Conservation (phyloP, 2,329 filamentous ascomycete genomes). For the Trichothecium roseum region DNA sequence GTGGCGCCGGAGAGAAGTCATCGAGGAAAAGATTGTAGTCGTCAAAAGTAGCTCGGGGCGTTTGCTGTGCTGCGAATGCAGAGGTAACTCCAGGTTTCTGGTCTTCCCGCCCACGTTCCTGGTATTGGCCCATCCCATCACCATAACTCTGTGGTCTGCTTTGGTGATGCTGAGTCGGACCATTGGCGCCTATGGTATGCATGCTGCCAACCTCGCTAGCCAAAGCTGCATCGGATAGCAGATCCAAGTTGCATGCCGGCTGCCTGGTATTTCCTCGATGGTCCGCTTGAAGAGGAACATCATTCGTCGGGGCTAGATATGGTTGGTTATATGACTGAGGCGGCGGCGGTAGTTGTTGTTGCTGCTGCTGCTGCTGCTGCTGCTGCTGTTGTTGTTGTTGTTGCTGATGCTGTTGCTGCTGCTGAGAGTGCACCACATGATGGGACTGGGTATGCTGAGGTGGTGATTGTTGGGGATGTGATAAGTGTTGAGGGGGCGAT, state of each 20-base stretch:
- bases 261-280: slow-evolving; percentile 33
- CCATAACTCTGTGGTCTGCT: slow-evolving; percentile 38
- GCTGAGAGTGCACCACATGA: slow-evolving; percentile 5
- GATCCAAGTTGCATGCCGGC: slow-evolving; percentile 44
- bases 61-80: slow-evolving; percentile 20
- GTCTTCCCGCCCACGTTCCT: slow-evolving; percentile 38
- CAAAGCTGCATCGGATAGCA: slow-evolving; percentile 49
- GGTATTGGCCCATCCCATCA: slow-evolving; percentile 33
- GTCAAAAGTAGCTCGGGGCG: slow-evolving; percentile 30
- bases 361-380: slow-evolving; percentile 4
- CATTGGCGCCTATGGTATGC: slow-evolving; percentile 37
- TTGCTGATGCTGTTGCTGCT: slow-evolving; percentile 10
- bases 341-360: slow-evolving; percentile 13
- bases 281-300: slow-evolving; percentile 33
- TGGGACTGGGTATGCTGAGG: slow-evolving; percentile 13
- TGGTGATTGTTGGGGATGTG: slow-evolving; percentile 7
- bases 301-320: slow-evolving; percentile 12
- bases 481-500: slow-evolving; percentile 9
- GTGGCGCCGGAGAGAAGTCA: slow-evolving; percentile 42
- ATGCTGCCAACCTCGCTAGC: slow-evolving; percentile 44
- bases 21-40: slow-evolving; percentile 51
- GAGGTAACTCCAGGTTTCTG: slow-evolving; percentile 26
- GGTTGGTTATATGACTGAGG: slow-evolving; percentile 19
- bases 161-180: slow-evolving; percentile 32
- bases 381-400: slow-evolving; percentile 8